Conservation (phyloP, 1,284 basidiomycete genomes). For the Caloboletus inedulis region DNA sequence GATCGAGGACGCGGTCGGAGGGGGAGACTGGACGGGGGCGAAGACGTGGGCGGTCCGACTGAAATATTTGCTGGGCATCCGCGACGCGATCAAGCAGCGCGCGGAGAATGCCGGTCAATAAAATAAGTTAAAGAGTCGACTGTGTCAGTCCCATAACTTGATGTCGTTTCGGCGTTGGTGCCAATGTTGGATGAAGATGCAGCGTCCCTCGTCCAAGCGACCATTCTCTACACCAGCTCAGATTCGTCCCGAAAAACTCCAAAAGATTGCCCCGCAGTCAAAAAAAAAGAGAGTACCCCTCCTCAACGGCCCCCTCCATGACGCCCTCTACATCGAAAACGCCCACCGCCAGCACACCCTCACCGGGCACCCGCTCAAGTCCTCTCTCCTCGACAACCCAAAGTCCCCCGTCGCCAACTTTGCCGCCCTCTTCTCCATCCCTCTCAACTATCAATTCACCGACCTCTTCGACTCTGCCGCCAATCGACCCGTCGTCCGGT, state of each 20-base stretch:
- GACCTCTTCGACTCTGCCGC: constrained; percentile 20
- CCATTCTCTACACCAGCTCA: constrained; percentile 3
- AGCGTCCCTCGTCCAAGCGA: constrained; percentile 17
- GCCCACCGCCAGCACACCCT: background rate
- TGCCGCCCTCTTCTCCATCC: constrained; percentile 10
- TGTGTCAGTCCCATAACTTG: too few relatives aligned
- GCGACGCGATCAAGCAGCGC: constrained; percentile 55
- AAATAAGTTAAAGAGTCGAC: background rate
- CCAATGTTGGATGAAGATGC: background rate
- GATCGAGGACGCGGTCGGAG: constrained; percentile 52
- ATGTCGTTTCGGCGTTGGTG: background rate
- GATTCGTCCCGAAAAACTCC: constrained; percentile 15
- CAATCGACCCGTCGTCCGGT: constrained; percentile 23
- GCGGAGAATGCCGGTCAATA: constrained; percentile 39
- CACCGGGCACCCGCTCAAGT: constrained; percentile 28
- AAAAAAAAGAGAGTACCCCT: background rate
- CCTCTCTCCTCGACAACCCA: constrained; percentile 38
- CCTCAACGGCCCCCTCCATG: constrained; percentile 24
- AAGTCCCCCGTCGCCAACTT: constrained; percentile 47
- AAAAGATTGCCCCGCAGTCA: background rate
- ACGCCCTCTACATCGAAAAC: constrained; percentile 22
- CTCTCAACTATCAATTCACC: constrained; percentile 15
- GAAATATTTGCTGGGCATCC: constrained; percentile 76
- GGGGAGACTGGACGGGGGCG: constrained; percentile 54
- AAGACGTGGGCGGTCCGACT: constrained; percentile 66